Percentiles rank a stretch among this genome's conserved stretches.
Conservation (phyloP, 192 early-diverging fungal species). For the Funneliformis mosseae region DNA sequence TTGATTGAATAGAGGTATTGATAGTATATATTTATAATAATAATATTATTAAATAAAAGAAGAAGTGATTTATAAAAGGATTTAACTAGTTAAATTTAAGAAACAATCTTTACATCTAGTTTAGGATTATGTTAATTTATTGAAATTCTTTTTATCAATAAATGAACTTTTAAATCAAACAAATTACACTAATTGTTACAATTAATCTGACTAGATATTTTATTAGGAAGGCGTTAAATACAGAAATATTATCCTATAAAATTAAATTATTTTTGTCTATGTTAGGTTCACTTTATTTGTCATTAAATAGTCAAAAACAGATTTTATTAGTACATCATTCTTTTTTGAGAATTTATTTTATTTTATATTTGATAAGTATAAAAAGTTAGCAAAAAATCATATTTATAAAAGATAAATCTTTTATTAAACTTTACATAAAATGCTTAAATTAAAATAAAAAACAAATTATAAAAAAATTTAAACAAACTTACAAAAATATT, state of each 20-base stretch:
- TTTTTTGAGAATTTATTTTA: constrained; percentile 19
- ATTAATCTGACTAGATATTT: no score
- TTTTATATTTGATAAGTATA: background rate
- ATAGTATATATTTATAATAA: background rate
- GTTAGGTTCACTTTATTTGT: background rate
- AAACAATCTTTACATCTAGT: background rate
- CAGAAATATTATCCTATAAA: background rate
- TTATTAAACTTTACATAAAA: background rate
- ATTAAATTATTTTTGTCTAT: constrained; percentile 3
- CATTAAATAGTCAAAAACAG: constrained; percentile 8
- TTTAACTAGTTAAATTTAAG: background rate
- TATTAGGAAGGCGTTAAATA: background rate
- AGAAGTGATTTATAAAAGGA: background rate
- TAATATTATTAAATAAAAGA: background rate
- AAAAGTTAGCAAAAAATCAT: constrained; percentile 1
- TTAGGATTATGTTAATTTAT: background rate
- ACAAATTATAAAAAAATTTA: constrained; percentile 6
- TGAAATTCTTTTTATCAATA: no score
- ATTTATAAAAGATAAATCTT: background rate
- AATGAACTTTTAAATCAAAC: no score
- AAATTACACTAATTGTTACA: no score
- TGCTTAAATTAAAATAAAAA: background rate
- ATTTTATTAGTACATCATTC: background rate
- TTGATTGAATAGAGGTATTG: background rate
- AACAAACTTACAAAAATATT: background rate